These are phyloP conservation scores for Sclerotinia minor DNA, from an alignment of 2,329 filamentous ascomycete species.

Conservation along the genomic window DNA sequence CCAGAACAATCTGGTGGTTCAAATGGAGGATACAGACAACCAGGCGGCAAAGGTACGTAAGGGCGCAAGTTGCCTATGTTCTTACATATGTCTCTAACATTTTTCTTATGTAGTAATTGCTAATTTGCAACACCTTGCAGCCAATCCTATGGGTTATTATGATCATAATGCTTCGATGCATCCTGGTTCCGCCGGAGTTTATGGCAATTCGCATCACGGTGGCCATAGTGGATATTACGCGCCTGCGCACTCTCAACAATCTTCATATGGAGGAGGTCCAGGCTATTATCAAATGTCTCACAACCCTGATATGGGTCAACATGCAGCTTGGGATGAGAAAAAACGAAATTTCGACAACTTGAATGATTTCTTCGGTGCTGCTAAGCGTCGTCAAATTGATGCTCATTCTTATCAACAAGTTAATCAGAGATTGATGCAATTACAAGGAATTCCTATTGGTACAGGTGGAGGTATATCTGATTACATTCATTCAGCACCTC, in stretches of 20 bases:
- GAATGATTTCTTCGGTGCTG: constrained; percentile 90
- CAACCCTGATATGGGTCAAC: constrained; percentile 67
- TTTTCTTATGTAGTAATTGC: constrained; percentile 36
- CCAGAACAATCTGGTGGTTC: constrained; percentile 40
- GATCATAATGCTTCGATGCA: constrained; percentile 64
- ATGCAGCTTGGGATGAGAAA: constrained; percentile 65
- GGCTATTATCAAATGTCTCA: constrained; percentile 75
- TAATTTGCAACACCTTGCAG: constrained; percentile 42
- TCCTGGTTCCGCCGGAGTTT: constrained; percentile 49
- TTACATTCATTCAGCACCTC: constrained; percentile 55
- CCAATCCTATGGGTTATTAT: constrained; percentile 52
- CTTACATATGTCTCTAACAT: constrained; percentile 36
- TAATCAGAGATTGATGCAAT: constrained; percentile 79
- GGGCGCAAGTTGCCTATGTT: constrained; percentile 34
- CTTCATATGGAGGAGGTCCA: constrained; percentile 58
- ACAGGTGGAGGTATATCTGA: constrained; percentile 52
- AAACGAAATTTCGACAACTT: constrained; percentile 83
- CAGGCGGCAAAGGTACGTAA: constrained; percentile 40
- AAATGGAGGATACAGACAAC: constrained; percentile 54
- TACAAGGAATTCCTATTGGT: constrained; percentile 69
- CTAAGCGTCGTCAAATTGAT: constrained; percentile 89
- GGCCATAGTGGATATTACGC: constrained; percentile 54
- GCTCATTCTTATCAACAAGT: constrained; percentile 88
- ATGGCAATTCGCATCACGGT: constrained; percentile 56
- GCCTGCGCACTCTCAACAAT: constrained; percentile 48